Evolutionary conservation across 1,284 basidiomycete species (phyloP).

Genomic region (Microbotryum saponariae): DNA sequence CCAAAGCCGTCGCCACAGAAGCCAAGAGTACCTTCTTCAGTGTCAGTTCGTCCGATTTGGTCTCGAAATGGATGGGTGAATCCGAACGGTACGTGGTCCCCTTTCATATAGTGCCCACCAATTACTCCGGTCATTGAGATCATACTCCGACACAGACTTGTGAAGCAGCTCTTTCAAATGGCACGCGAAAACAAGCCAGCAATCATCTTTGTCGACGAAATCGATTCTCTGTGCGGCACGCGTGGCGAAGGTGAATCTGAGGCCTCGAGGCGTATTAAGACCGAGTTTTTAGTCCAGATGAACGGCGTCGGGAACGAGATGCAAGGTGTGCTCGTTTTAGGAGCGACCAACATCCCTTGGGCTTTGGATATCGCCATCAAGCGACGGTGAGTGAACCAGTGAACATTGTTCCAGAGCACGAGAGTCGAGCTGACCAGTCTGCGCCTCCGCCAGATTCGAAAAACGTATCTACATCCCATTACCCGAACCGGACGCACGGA

Average conservation of each 20-base stretch:
- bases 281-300: constrained; percentile 91
- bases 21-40: constrained; percentile 98
- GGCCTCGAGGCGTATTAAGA: constrained; percentile 92
- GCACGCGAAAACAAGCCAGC: constrained; percentile 92
- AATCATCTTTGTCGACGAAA: constrained; percentile 98
- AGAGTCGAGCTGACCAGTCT: not conserved
- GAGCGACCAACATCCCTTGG: constrained; percentile 97
- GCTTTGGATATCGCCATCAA: constrained; percentile 97
- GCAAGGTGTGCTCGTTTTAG: constrained; percentile 94
- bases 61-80: constrained; percentile 99
- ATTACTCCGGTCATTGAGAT: not conserved
- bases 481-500: constrained; percentile 85
- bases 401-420: not conserved
- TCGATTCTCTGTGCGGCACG: constrained; percentile 90
- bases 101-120: not conserved
- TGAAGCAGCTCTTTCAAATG: constrained; percentile 94
- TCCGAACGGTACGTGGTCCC: constrained; percentile 66
- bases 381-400: constrained; percentile 55
- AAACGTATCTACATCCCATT: constrained; percentile 98
- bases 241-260: constrained; percentile 94
- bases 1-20: constrained; percentile 97
- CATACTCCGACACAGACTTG: constrained; percentile 56
- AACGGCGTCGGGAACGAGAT: constrained; percentile 98
- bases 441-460: constrained; percentile 46
- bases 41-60: constrained; percentile 88